Conservation (phyloP, 495 filamentous ascomycete genomes). For the Hyphodiscus hymeniophilus region DNA sequence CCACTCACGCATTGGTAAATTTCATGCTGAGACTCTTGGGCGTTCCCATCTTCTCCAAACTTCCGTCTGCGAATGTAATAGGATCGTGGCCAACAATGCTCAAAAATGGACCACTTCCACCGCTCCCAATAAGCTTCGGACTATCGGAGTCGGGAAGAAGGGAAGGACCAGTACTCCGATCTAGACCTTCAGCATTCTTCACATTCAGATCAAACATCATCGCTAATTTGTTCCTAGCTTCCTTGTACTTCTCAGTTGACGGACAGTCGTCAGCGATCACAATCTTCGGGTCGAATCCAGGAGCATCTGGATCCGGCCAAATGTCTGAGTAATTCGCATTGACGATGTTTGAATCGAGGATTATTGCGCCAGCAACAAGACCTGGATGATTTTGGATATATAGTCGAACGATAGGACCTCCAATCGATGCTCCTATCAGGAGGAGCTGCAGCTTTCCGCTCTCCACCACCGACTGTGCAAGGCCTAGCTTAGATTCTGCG, state of each 20-base stretch:
- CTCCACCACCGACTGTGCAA: conserved; percentile 1
- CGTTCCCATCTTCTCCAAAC: conserved; percentile 26
- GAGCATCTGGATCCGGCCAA: conserved; percentile 50
- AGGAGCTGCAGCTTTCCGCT: conserved; percentile 23
- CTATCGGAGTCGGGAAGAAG: conserved; percentile 43
- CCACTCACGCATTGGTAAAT: conserved; percentile 11
- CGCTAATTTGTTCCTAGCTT: conserved; percentile 31
- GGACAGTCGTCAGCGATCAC: conserved; percentile 33
- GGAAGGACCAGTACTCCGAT: conserved; percentile 36
- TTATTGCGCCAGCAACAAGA: conserved; percentile 37
- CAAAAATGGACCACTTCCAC: conserved; percentile 32
- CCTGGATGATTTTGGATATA: conserved; percentile 41
- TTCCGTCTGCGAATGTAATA: conserved; percentile 46
- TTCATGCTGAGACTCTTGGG: conserved; percentile 10
- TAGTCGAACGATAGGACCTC: conserved; percentile 48
- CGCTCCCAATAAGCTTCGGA: conserved; percentile 36
- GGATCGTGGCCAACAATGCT: conserved; percentile 56
- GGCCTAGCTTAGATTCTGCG: conserved; percentile 6
- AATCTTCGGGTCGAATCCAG: conserved; percentile 33
- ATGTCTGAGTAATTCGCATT: conserved; percentile 51
- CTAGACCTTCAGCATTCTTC: conserved; percentile 47
- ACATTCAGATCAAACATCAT: conserved; percentile 44
- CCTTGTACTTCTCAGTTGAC: conserved; percentile 35
- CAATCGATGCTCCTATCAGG: conserved; percentile 49
- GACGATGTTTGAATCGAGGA: conserved; percentile 56